Base-by-base conservation (phyloP, 768 basidiomycete species). In the Pleurotus sapidus region DNA sequence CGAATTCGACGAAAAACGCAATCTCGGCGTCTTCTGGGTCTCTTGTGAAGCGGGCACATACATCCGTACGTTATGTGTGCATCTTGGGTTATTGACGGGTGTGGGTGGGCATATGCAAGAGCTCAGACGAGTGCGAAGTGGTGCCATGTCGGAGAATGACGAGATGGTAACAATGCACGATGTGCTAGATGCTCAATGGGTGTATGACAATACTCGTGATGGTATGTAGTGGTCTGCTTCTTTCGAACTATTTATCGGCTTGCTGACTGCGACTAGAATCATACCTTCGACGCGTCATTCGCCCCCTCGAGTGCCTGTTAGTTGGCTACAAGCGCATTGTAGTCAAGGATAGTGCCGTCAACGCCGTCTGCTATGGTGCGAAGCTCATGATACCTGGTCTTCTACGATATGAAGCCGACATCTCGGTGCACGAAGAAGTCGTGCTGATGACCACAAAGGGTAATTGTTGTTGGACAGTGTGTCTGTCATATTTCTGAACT, bases 21-120 rank as follows among this genome's bases (percentile, higher is more conserved):
- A 97, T 67, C 84, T 99, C 54, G 93, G 84, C 40, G 95, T 99
- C 17, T 99, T 98, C 78, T 96, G 94, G 93, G 97, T 98, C 20
- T 94, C 91, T 18, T 99, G 97, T 70, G 97, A 99, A 71, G 97
- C 97, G 38, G 97, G 97, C 59, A 93, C 91, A n/a, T 92, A 92
- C 62, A 92, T 92, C 63, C 89, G 97, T 70, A 99, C 97, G 1
- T 81, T 99, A 46, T 99, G 97, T 70, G 97, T 99, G 12, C 97
- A 99, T 74, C 77, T 99, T 55, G 97, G 97, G 58, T 80, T 99
- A 51, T 60, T 99, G 42, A 78, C 98, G 38, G 97, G 97, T 60
- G 96, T 98, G 25, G 97, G 97, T 20, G 97, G 95, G n/a, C 97
- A 99, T 73, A 99, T 99, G 97, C 96, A 99, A 75, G 97, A 99